Evolutionary conservation across 768 basidiomycete species (phyloP), one percentile per base, ranked within the genome.

Genomic region (Suillus tomentosus): DNA sequence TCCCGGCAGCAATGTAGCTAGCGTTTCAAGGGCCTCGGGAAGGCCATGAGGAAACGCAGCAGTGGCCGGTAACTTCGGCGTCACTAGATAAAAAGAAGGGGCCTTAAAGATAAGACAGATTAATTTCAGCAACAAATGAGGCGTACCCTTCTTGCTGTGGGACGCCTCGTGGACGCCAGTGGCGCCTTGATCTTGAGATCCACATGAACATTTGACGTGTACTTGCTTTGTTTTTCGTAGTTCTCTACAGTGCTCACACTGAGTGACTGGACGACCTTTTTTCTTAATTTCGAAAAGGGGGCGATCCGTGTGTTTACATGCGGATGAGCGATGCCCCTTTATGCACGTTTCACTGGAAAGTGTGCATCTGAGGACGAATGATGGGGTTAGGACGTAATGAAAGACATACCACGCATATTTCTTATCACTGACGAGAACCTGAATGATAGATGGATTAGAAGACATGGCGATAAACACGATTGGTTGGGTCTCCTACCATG

Each of bases 281-380:
- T 82, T 90, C 85, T 80, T 85, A 68, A 88, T 91, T 83, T 85
- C 93, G 74, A 89, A 95, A 60, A 96, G 82, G 43, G 94, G 90
- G 48, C 95, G 85, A 74, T 95, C 92, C 61, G 87, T 90, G 74
- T 96, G 95, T 72, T 87, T 89, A 79, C 95, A 96, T 37, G 87
- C 84, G 17, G 92, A 93, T 17, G 94, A 95, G 57, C 95, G 87
- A 78, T 96, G 94, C 19, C 94, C 95, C 79, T 95, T 95, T 77
- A 95, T 95, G 80, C 95, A 96, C 68, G 92, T 91, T 80, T 92
- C 92, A 76, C 94, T 94, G 69, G 27, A 64, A 58, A 53, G 8
- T 55, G n/a, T 24, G 43, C n/a, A 36, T 61, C 59, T 48, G 48
- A 62, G 62, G 65, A 63, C 47, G 62, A 63, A 62, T 62, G n/a